Evolutionary conservation across 2,329 filamentous ascomycete species (phyloP), one percentile per base, ranked within the genome.

Genomic region (Fusarium buharicum): DNA sequence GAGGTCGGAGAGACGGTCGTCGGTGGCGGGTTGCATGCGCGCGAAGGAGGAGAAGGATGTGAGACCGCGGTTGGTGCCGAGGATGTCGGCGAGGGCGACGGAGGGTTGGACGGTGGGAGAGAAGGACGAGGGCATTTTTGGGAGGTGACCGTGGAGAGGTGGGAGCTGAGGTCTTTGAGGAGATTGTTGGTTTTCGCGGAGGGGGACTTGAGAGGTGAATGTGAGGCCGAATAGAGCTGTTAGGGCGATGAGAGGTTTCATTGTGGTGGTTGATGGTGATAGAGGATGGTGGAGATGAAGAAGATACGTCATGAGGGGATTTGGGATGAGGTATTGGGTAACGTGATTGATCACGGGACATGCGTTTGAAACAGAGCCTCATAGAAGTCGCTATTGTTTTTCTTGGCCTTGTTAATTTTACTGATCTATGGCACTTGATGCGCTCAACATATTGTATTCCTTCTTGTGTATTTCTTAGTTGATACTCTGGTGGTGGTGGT

Each of bases 1-100:
- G 1, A 82, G 75, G 72, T 92, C 84, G 67, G 90, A 85, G 13
- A 98, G 84, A 1, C 91, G 90, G 18, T 80, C 77, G 10, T 86
- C 84, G 17, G 93, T 82, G n/a, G 82, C 77, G 41, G 88, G 84
- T 69, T 93, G 86, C 72, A 94, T 89, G 56, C 93, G 87, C 6
- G 90, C 89, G 70, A 96, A 87, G 37, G 88, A 87, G 27, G 92
- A 90, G 77, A 97, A 98, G 67, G 93, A 88, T 63, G 92, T 93
- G 73, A 97, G 90, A 59, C 82, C 85, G 67, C 90, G 88, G 51
- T 92, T 88, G 65, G 88, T 88, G 34, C 90, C 90, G 64, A 97
- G 88, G 30, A 97, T 89, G 76, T 98, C 94, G 37, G 90, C 90
- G 52, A 98, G 86, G 59, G 92, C 86, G 28, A 94, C 84, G 27